Base-by-base conservation (phyloP, 768 basidiomycete genomes). In the Boletus huronensis region DNA sequence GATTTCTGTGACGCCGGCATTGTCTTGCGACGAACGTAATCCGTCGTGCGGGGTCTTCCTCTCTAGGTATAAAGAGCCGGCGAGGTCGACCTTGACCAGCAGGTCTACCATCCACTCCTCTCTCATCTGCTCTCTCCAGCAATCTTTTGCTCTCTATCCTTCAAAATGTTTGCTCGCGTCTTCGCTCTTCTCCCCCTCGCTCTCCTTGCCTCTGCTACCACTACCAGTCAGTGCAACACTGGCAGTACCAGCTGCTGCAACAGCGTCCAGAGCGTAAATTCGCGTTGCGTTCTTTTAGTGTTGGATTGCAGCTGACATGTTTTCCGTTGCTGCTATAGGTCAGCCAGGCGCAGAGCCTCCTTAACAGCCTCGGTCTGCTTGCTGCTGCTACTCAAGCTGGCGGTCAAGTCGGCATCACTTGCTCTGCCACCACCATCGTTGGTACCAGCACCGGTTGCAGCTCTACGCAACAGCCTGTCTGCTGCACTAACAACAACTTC, bases 231-330 rank as follows among this genome's bases (percentile, higher is more conserved):
- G 26, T 67, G 65, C 35, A 51, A 32, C 56, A 60, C 49, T 13
- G 54, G 57, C 0, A n/a, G n/a, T n/a, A n/a, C n/a, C n/a, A n/a
- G n/a, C n/a, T 66, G 65, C 48, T 66, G 65, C n/a, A 10, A 64
- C 34, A 13, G 3, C 0, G 21, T 26, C 3, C 32, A 62, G 48
- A 35, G 1, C 10, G 62, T 64, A 21, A 28, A 13, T 48, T 17
- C 0, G 23, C 23, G 3, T 11, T 13, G 6, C 13, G 1, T 19
- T 23, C 19, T 21, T 7, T 10, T 9, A 6, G 2, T 32, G 5
- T 10, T 9, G 13, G 10, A 5, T 14, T 17, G 0, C 0, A 1
- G 11, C 16, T 50, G 23, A 59, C 8, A 6, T 23, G 13, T 4
- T 36, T 17, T 21, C 4, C 5, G 10, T 28, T n/a, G 34, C 1